Conservation (phyloP, 345 rosid genomes). For the Gossypioides kirkii region DNA sequence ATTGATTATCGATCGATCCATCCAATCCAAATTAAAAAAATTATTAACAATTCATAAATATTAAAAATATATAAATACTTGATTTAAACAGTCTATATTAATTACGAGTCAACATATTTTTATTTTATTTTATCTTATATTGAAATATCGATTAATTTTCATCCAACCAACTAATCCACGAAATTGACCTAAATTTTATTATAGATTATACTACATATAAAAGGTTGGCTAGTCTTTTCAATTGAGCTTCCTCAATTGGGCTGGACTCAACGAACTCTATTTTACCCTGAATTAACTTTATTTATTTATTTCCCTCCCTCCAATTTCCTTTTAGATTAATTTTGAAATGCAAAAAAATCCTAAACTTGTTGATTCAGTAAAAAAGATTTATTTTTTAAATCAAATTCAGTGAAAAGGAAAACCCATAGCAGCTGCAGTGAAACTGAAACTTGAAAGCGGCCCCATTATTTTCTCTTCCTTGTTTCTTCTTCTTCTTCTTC, state of each 20-base stretch:
- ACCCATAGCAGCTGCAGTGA: not conserved
- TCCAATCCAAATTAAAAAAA: too few species aligned
- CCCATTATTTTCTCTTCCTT: not conserved
- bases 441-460: constrained; percentile 13
- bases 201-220: too few species aligned
- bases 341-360: not conserved
- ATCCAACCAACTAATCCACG: too few species aligned
- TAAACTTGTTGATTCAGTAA: not conserved
- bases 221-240: constrained; percentile 16
- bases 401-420: not conserved
- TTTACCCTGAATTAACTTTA: not conserved
- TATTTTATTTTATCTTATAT: too few species aligned
- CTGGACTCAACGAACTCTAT: not conserved
- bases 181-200: too few species aligned
- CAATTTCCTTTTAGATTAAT: not conserved
- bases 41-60: too few species aligned
- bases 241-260: constrained; percentile 6
- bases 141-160: too few species aligned
- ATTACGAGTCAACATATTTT: too few species aligned
- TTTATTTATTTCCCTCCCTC: not conserved
- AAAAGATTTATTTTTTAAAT: not conserved
- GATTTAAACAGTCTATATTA: too few species aligned
- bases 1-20: too few species aligned
- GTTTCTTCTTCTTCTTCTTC: not conserved
- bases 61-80: too few species aligned